A percentile compares a stretch with the other conserved stretches of the same genome.
These are phyloP conservation scores for Penicillium sp. DNA, from an alignment of 2,329 filamentous ascomycete genomes.

Conservation along the genomic window DNA sequence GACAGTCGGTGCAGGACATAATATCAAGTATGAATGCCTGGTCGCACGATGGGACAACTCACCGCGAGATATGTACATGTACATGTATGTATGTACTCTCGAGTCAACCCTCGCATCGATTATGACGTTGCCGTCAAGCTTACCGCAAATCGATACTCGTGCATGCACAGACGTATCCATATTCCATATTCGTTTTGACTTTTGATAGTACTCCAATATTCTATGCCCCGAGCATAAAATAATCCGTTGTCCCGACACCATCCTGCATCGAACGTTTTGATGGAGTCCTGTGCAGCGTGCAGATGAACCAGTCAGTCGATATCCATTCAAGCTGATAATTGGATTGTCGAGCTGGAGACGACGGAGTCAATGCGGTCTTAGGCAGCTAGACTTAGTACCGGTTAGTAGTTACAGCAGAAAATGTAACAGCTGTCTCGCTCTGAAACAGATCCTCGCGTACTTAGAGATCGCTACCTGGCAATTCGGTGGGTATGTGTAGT, in stretches of 20 bases:
- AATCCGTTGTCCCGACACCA: not conserved
- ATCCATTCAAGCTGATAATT: not conserved
- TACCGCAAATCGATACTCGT: not conserved
- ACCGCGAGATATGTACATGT: not conserved
- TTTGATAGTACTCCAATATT: not conserved
- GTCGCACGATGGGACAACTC: not conserved
- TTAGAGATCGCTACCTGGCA: not conserved
- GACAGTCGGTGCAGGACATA: not conserved
- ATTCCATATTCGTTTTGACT: not conserved
- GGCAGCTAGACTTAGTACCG: not conserved
- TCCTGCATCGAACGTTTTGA: not conserved
- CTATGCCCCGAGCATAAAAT: not conserved
- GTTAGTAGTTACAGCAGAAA: no score
- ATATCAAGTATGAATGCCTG: not conserved
- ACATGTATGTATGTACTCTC: not conserved
- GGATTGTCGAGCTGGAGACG: no score
- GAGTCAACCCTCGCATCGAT: conserved; percentile 1
- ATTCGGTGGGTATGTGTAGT: not conserved
- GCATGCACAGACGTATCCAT: not conserved
- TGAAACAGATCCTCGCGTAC: not conserved
- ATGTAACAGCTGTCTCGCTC: no score
- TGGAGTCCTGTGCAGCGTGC: not conserved
- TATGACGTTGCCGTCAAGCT: not conserved
- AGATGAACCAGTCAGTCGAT: not conserved
- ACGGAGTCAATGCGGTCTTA: no score